phyloP scores from a whole-genome alignment of 1,284 basidiomycete genomes.

The Spongispora temasekensis region DNA sequence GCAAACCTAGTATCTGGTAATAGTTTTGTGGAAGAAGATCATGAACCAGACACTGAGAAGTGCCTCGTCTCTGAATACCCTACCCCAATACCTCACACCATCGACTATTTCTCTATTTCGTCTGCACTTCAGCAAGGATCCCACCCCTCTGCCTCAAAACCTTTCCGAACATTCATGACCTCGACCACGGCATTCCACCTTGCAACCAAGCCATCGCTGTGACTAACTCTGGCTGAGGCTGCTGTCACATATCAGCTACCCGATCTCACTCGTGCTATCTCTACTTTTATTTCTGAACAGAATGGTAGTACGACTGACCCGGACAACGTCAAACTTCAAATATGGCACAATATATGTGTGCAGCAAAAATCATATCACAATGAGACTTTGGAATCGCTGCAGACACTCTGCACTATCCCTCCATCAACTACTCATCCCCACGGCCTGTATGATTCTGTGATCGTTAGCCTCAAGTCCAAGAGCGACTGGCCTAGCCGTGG shows the following conservation, averaged over 20 bases:
- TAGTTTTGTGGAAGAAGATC: background rate
- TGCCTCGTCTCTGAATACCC: background rate
- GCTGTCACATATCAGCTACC: constrained; percentile 2
- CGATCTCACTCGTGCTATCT: constrained; percentile 4
- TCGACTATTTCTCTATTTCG: constrained; percentile 5
- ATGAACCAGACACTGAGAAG: background rate
- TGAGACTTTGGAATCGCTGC: background rate
- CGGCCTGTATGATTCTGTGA: background rate
- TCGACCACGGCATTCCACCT: constrained; percentile 7
- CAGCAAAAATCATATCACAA: constrained; percentile 4
- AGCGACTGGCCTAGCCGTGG: background rate
- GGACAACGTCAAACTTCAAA: background rate
- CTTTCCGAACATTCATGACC: constrained; percentile 1
- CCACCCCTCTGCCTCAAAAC: background rate
- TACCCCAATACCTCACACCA: background rate
- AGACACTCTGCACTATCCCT: background rate
- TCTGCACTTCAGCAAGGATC: background rate
- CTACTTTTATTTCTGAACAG: background rate
- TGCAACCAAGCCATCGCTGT: background rate
- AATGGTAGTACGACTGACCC: background rate
- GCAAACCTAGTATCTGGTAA: background rate
- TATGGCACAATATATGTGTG: constrained; percentile 1
- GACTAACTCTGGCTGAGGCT: background rate
- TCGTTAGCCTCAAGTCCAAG: background rate
- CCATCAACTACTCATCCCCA: background rate